A percentile compares a stretch with the other conserved stretches of the same genome.
Conservation (phyloP, 2,329 filamentous ascomycete species). For the Akanthomyces muscarius region DNA sequence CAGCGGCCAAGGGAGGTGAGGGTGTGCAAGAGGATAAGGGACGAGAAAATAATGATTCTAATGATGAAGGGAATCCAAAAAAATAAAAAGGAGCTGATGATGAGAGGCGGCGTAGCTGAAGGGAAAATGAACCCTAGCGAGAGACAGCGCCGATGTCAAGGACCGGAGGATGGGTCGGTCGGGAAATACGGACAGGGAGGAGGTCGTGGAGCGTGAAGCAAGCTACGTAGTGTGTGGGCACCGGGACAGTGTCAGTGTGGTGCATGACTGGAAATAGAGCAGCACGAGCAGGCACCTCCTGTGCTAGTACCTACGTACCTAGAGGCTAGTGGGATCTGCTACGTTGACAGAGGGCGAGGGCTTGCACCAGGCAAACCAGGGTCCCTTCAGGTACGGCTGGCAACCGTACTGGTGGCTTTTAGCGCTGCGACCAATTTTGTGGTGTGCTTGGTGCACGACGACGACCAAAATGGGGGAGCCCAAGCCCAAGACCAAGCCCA, state of each 20-base stretch:
- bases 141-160: constrained; percentile 4
- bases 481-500: background rate
- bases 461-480: background rate
- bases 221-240: no score
- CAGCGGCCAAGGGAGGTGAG: background rate
- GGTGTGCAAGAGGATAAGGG: background rate
- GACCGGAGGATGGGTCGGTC: constrained; percentile 12
- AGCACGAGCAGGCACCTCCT: background rate
- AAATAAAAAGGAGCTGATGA: constrained; percentile 7
- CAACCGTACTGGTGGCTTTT: background rate
- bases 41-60: constrained; percentile 4
- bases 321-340: background rate
- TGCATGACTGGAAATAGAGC: background rate
- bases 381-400: background rate
- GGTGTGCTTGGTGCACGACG: background rate
- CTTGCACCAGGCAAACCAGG: background rate
- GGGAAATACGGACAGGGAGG: constrained; percentile 11
- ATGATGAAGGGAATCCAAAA: constrained; percentile 8
- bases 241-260: background rate
- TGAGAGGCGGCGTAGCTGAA: constrained; percentile 5
- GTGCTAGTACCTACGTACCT: background rate
- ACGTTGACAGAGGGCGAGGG: background rate
- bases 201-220: constrained; percentile 5
- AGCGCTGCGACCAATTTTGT: background rate
- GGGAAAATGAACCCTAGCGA: constrained; percentile 6